Evolutionary conservation across 2,329 filamentous ascomycete species (phyloP).

Genomic region (Arthroderma uncinatum): DNA sequence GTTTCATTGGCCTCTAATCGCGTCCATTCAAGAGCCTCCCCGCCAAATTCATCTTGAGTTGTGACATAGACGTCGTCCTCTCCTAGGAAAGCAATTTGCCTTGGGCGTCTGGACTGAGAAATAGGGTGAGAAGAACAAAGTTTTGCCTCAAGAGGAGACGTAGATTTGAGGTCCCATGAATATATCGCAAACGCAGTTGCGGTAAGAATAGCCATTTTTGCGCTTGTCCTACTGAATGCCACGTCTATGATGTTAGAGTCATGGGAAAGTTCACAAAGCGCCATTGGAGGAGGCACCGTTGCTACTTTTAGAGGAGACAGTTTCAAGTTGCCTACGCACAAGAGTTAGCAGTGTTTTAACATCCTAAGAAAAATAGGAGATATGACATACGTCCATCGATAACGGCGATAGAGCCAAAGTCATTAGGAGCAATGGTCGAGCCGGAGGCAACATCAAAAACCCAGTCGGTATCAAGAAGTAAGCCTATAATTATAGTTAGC

Average conservation of each 20-base stretch:
- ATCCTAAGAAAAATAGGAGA: neutral
- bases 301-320: conserved; percentile 73
- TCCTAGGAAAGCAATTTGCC: conserved; percentile 39
- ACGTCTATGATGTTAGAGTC: conserved; percentile 60
- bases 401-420: conserved; percentile 69
- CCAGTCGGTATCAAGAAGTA: conserved; percentile 53
- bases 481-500: conserved; percentile 23
- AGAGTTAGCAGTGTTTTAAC: conserved; percentile 18
- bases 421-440: conserved; percentile 57
- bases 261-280: conserved; percentile 59
- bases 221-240: conserved; percentile 55
- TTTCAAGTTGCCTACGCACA: conserved; percentile 50
- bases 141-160: conserved; percentile 27
- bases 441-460: conserved; percentile 58
- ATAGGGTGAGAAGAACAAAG: conserved; percentile 31
- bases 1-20: conserved; percentile 26
- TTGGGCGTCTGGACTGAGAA: conserved; percentile 25
- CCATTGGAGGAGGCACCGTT: conserved; percentile 88
- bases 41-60: conserved; percentile 24
- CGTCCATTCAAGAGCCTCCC: conserved; percentile 25
- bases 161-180: conserved; percentile 49
- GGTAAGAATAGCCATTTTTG: conserved; percentile 61
- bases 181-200: conserved; percentile 56
- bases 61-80: conserved; percentile 36
- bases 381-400: conserved; percentile 59